Base-by-base conservation (phyloP, 805 yeast genomes). In the Candida verbasci region DNA sequence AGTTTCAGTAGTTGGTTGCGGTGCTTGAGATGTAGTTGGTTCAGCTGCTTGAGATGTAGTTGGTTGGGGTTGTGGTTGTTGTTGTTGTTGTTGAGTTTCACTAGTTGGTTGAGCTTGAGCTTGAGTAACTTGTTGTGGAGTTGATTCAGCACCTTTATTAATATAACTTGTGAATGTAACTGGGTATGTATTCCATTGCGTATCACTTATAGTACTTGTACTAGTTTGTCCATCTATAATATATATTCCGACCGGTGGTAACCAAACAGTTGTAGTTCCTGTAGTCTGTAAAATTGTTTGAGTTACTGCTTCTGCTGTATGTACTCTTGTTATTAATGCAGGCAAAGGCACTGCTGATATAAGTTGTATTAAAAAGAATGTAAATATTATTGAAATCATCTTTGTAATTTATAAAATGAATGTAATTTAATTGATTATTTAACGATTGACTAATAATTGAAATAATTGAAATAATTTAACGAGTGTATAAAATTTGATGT, bases 261-360 rank as follows among this genome's bases (percentile, higher is more conserved):
- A 59, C 44, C 63, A 60, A 14, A 70, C 56, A 10, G 78, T 72
- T 17, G 72, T 62, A 18, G 75, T 70, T 28, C 73, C 76, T 1
- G 76, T 71, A 22, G 65, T 60, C 29, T 57, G 52, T 12, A 67
- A 59, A 15, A 53, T 44, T 4, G 68, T 63, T 12, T 68, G 60
- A 3, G 78, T 74, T 24, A 74, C 74, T 3, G 81, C 68, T 7
- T 55, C 61, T 12, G 83, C 82, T 14, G 82, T 76, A 48, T 74
- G 79, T 25, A 58, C 56, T 51, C 81, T 63, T 14, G 83, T 77
- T 38, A 77, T 60, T 17, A 73, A 40, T 32, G 56, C 56, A 36
- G 69, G 67, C 12, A 67, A 34, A 3, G 72, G 72, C 11, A 58
- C 52, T 14, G 69, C 65, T 6, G 44, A 17, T 6, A 52, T 48